Evolutionary conservation across 306 rosid genomes (phyloP).

Genomic region (Citrullus colocynthis): DNA sequence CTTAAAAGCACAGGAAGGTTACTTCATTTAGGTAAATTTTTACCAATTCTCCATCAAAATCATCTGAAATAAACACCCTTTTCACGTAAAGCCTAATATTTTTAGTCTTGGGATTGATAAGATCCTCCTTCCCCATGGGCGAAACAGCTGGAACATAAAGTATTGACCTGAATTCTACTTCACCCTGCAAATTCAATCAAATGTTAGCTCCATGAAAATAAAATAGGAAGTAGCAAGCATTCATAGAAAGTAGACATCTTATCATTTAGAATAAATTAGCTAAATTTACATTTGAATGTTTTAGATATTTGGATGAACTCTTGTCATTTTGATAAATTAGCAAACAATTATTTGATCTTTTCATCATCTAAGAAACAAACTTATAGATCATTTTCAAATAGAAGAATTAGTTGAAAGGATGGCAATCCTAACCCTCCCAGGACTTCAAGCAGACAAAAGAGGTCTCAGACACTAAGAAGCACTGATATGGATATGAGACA

Average conservation of each 20-base stretch:
- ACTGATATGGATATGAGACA: too few relatives aligned
- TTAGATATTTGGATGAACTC: not conserved
- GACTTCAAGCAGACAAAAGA: not conserved
- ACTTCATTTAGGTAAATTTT: not conserved
- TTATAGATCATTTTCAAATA: not conserved
- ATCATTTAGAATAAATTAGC: not conserved
- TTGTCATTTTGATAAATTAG: not conserved
- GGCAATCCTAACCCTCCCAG: not conserved
- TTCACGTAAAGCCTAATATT: conserved; percentile 89
- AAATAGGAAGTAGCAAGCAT: not conserved
- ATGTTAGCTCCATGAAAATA: conserved; percentile 11
- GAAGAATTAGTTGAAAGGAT: not conserved
- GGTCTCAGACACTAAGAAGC: not conserved
- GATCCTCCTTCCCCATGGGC: conserved; percentile 72
- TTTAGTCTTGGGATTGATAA: conserved; percentile 81
- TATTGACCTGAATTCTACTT: conserved; percentile 90
- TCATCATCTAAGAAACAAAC: not conserved
- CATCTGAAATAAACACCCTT: conserved; percentile 95
- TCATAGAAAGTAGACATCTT: not conserved
- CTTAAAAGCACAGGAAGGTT: not conserved
- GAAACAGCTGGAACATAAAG: conserved; percentile 79
- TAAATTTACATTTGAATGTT: not conserved
- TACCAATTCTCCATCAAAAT: conserved; percentile 99
- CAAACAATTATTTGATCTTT: not conserved
- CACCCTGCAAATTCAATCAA: conserved; percentile 51